Conservation (phyloP, 2,329 filamentous ascomycete species). For the Hymenotorrendiella dingleyae region DNA sequence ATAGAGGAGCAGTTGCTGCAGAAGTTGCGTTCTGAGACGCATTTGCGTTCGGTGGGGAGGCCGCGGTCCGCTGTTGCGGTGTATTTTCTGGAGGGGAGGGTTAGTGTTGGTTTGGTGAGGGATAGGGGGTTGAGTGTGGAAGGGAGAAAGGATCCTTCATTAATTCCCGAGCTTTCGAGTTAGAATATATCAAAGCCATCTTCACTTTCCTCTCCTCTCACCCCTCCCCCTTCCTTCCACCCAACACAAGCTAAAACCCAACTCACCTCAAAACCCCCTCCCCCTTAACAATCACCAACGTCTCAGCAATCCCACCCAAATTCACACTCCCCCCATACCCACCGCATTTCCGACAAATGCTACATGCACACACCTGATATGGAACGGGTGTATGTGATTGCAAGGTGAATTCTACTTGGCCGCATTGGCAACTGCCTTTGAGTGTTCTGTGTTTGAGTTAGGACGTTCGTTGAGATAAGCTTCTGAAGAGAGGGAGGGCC, state of each 20-base stretch:
- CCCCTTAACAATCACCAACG: conserved; percentile 36
- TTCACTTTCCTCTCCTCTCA: too few species aligned
- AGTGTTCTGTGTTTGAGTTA: conserved; percentile 33
- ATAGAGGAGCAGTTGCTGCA: conserved; percentile 41
- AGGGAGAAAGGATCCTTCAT: conserved; percentile 34
- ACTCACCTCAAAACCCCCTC: too few species aligned
- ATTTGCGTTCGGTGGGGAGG: conserved; percentile 33
- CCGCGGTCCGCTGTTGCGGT: conserved; percentile 38
- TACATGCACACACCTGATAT: conserved; percentile 43
- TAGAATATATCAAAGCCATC: too few species aligned
- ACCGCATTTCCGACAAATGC: conserved; percentile 43
- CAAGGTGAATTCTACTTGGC: conserved; percentile 39
- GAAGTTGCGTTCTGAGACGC: conserved; percentile 40
- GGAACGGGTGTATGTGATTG: conserved; percentile 41
- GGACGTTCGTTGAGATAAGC: not conserved
- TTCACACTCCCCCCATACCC: conserved; percentile 41
- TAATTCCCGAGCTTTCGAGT: conserved; percentile 35
- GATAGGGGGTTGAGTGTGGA: not conserved
- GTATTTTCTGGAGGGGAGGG: conserved; percentile 34
- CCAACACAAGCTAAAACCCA: too few species aligned
- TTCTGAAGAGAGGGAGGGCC: not conserved
- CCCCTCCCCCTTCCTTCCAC: too few species aligned
- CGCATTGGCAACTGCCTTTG: conserved; percentile 44
- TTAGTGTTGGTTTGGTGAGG: not conserved
- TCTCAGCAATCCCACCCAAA: conserved; percentile 38